Conservation (phyloP, 2,329 filamentous ascomycete genomes). For the Scorias spongiosa region DNA sequence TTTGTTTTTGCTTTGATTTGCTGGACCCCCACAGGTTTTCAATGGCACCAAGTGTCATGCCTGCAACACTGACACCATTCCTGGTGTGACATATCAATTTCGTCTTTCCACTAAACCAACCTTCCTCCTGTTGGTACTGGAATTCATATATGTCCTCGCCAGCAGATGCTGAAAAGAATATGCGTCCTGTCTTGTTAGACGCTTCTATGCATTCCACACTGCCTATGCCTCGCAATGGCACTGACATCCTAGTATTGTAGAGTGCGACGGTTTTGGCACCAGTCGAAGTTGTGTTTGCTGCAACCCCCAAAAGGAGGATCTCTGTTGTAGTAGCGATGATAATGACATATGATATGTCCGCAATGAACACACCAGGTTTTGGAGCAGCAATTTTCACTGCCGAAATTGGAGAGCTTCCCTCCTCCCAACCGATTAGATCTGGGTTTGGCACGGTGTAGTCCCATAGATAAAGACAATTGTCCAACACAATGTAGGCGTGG, state of each 20-base stretch:
- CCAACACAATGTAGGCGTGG: slow-evolving; percentile 89
- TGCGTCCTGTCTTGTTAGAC: slow-evolving; percentile 64
- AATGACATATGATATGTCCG: slow-evolving; percentile 71
- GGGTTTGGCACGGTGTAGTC: slow-evolving; percentile 91
- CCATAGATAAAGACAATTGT: slow-evolving; percentile 94
- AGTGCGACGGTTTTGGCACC: slow-evolving; percentile 61
- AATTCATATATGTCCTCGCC: slow-evolving; percentile 88
- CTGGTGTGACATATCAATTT: slow-evolving; percentile 53
- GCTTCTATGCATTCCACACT: slow-evolving; percentile 66
- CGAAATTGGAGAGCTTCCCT: slow-evolving; percentile 74
- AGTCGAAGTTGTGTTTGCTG: slow-evolving; percentile 45
- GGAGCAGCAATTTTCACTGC: slow-evolving; percentile 80
- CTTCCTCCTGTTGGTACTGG: slow-evolving; percentile 91
- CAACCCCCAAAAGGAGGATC: slow-evolving; percentile 73
- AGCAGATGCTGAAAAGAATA: slow-evolving; percentile 73
- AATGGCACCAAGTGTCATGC: background rate
- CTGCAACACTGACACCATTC: slow-evolving; percentile 2
- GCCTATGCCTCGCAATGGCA: slow-evolving; percentile 54
- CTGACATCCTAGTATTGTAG: slow-evolving; percentile 77
- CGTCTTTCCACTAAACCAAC: slow-evolving; percentile 86
- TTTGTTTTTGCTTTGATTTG: slow-evolving; percentile 35
- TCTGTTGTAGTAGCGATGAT: slow-evolving; percentile 78
- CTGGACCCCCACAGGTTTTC: background rate
- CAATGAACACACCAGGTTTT: slow-evolving; percentile 73
- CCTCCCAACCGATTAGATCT: slow-evolving; percentile 82